Percentiles rank a stretch among this genome's conserved stretches.
Conservation (phyloP, 495 filamentous ascomycete genomes). For the Xylaria longipes region DNA sequence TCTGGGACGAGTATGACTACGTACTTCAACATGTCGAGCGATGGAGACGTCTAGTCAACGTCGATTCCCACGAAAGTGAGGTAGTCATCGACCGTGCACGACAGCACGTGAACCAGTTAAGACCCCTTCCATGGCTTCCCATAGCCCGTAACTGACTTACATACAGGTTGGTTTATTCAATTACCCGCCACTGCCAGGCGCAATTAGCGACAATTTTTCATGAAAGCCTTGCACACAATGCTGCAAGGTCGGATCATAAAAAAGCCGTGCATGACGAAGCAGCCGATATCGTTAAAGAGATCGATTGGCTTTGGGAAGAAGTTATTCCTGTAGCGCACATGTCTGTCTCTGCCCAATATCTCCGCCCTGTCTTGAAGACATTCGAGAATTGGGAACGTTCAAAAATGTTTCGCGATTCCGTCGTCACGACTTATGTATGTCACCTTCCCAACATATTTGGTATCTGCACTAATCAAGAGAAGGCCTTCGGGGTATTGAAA, state of each 20-base stretch:
- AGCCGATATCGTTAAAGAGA: constrained; percentile 18
- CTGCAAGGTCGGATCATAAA: not conserved
- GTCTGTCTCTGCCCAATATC: constrained; percentile 38
- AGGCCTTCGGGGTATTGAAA: constrained; percentile 35
- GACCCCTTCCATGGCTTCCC: not conserved
- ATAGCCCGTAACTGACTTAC: constrained; percentile 22
- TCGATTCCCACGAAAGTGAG: constrained; percentile 26
- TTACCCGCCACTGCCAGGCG: constrained; percentile 37
- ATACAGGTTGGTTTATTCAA: constrained; percentile 34
- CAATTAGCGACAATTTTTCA: constrained; percentile 36
- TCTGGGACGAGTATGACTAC: constrained; percentile 25
- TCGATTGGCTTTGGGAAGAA: constrained; percentile 29
- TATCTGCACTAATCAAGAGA: constrained; percentile 11
- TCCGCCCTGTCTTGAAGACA: constrained; percentile 31
- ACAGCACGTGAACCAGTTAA: constrained; percentile 36
- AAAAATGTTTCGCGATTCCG: constrained; percentile 24
- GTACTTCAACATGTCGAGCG: constrained; percentile 16
- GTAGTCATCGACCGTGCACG: constrained; percentile 29
- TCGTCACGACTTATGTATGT: constrained; percentile 36
- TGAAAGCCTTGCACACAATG: constrained; percentile 23
- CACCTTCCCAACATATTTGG: not conserved
- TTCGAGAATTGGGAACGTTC: constrained; percentile 26
- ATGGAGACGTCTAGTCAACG: constrained; percentile 16
- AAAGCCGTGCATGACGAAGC: constrained; percentile 15
- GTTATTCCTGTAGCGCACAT: constrained; percentile 36